Conservation (phyloP, 306 rosid genomes). For the Lathyrus tuberosus region DNA sequence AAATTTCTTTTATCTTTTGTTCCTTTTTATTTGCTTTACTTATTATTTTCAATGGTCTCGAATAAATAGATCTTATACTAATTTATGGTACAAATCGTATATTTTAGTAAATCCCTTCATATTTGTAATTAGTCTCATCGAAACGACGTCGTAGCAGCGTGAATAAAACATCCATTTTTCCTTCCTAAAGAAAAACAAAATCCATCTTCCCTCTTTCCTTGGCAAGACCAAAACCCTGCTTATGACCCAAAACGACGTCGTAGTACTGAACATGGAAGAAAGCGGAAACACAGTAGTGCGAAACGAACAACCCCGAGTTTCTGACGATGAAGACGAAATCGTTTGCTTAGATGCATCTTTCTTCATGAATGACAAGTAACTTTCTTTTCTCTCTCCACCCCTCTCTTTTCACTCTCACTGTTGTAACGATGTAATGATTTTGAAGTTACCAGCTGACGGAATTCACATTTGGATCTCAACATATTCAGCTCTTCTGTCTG, state of each 20-base stretch:
- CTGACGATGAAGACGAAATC: conserved; percentile 55
- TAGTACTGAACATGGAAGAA: conserved; percentile 34
- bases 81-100: no score
- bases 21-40: no score
- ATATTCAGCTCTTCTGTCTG: conserved; percentile 70
- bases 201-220: background rate
- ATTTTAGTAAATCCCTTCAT: no score
- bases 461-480: conserved; percentile 82
- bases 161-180: background rate
- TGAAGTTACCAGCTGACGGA: conserved; percentile 79
- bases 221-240: background rate
- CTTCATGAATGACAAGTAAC: conserved; percentile 76
- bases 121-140: no score
- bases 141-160: no score
- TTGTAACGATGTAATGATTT: conserved; percentile 22
- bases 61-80: no score
- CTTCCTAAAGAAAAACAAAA: background rate
- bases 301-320: conserved; percentile 26
- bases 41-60: no score
- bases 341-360: conserved; percentile 79
- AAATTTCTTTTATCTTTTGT: no score
- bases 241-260: conserved; percentile 28
- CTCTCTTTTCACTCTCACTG: background rate
- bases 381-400: background rate
- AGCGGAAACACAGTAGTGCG: conserved; percentile 14